phyloP scores from a whole-genome alignment of 441 rosid species.

The Cnidoscolus chayamansa region DNA sequence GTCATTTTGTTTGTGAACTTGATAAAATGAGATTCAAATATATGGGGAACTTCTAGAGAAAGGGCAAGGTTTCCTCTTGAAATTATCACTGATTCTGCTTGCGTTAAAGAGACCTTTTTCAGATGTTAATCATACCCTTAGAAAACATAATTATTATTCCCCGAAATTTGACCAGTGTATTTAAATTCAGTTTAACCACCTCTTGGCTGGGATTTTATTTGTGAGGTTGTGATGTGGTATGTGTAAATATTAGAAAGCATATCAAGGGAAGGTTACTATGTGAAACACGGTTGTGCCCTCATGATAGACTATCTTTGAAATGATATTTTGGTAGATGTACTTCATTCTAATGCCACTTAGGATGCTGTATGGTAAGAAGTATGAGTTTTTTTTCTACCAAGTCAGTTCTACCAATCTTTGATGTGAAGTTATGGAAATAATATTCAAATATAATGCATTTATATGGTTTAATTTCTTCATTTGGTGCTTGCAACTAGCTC shows the following conservation, averaged over 20 bases:
- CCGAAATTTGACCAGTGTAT: neutral
- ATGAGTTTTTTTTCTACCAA: neutral
- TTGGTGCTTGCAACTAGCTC: neutral
- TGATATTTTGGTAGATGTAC: neutral
- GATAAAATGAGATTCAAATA: neutral
- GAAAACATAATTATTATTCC: neutral
- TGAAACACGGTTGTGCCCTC: neutral
- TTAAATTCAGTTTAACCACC: neutral
- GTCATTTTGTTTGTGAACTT: neutral
- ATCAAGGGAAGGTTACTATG: neutral
- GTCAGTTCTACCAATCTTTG: neutral
- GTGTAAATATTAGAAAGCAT: neutral
- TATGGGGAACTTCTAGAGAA: neutral
- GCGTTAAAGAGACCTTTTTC: neutral
- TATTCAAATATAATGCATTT: neutral
- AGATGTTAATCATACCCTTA: neutral
- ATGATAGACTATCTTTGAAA: neutral
- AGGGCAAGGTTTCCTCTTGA: neutral
- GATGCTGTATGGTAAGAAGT: neutral
- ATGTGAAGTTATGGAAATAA: neutral
- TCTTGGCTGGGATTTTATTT: neutral
- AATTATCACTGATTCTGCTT: neutral
- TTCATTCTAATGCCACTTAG: neutral
- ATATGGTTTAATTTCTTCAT: neutral
- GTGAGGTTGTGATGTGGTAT: neutral